A percentile compares a stretch with the other conserved stretches of the same genome.
Evolutionary conservation across 2,329 filamentous ascomycete genomes (phyloP).

Genomic region (Arthrinium phaeospermum): DNA sequence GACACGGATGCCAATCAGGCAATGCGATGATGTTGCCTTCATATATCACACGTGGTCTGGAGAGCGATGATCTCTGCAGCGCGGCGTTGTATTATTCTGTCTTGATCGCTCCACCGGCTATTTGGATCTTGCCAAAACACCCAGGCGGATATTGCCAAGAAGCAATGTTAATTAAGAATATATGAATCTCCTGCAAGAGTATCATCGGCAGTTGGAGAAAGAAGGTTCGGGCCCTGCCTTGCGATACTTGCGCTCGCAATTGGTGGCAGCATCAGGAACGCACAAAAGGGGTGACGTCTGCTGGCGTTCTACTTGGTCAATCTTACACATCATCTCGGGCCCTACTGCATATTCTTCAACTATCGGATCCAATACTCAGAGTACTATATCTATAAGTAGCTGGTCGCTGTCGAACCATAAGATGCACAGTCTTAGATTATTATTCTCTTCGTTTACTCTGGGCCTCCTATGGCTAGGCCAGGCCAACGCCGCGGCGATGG

Average conservation of each 20-base stretch:
- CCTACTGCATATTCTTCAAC: too few species aligned
- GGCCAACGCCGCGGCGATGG: not conserved
- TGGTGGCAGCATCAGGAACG: not conserved
- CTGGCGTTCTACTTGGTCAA: not conserved
- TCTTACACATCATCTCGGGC: not conserved
- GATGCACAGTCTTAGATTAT: not conserved
- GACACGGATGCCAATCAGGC: not conserved
- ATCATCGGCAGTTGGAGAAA: constrained; percentile 2
- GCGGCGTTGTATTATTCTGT: not conserved
- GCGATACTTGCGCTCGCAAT: not conserved
- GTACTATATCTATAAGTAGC: too few species aligned
- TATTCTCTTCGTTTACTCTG: not conserved
- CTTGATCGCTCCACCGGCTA: not conserved
- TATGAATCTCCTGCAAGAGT: not conserved
- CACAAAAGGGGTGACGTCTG: not conserved
- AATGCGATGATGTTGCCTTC: not conserved
- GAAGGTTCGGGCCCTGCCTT: not conserved
- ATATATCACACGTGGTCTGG: not conserved
- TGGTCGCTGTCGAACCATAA: not conserved
- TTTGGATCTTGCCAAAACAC: not conserved
- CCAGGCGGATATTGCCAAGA: not conserved
- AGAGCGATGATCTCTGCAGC: not conserved
- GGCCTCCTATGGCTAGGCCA: not conserved
- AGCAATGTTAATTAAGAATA: not conserved
- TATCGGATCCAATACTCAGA: not conserved